phyloP scores from a whole-genome alignment of 805 yeast species.

The Candida jianshihensis region DNA sequence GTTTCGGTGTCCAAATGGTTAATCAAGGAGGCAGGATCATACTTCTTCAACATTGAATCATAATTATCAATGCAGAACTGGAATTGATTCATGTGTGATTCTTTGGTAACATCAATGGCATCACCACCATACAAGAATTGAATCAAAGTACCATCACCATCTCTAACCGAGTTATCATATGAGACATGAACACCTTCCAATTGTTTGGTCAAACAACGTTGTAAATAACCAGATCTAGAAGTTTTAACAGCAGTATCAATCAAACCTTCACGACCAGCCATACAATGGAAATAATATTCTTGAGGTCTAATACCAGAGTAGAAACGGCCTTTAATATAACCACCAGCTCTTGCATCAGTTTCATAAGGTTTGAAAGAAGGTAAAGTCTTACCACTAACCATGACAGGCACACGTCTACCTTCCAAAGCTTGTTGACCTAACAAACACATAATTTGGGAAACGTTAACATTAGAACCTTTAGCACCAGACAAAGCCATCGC shows the following conservation, averaged over 20 bases:
- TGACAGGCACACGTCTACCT: slow-evolving; percentile 98
- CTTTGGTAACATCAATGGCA: slow-evolving; percentile 88
- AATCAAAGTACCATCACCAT: slow-evolving; percentile 86
- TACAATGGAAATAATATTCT: slow-evolving; percentile 98
- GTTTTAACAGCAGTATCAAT: slow-evolving; percentile 99
- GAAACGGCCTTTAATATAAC: slow-evolving; percentile 93
- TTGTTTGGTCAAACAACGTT: slow-evolving; percentile 96
- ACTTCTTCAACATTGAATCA: slow-evolving; percentile 77
- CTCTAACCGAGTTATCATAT: slow-evolving; percentile 93
- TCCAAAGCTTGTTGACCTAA: slow-evolving; percentile 98
- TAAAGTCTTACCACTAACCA: slow-evolving; percentile 96
- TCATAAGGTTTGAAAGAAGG: slow-evolving; percentile 97
- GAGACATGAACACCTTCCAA: slow-evolving; percentile 93
- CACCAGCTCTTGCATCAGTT: slow-evolving; percentile 98
- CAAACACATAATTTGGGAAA: slow-evolving; percentile 98
- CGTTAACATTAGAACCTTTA: slow-evolving; percentile 96
- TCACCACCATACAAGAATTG: slow-evolving; percentile 99
- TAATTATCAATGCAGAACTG: slow-evolving; percentile 89
- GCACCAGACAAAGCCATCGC: slow-evolving; percentile 99
- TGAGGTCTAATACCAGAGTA: slow-evolving; percentile 97
- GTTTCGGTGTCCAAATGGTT: slow-evolving; percentile 78
- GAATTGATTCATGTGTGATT: slow-evolving; percentile 90
- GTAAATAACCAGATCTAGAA: slow-evolving; percentile 95
- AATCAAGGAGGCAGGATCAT: slow-evolving; percentile 69
- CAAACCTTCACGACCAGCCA: slow-evolving; percentile 99